Evolutionary conservation across 2,329 filamentous ascomycete genomes (phyloP).

Genomic region (Diaporthe sp.): DNA sequence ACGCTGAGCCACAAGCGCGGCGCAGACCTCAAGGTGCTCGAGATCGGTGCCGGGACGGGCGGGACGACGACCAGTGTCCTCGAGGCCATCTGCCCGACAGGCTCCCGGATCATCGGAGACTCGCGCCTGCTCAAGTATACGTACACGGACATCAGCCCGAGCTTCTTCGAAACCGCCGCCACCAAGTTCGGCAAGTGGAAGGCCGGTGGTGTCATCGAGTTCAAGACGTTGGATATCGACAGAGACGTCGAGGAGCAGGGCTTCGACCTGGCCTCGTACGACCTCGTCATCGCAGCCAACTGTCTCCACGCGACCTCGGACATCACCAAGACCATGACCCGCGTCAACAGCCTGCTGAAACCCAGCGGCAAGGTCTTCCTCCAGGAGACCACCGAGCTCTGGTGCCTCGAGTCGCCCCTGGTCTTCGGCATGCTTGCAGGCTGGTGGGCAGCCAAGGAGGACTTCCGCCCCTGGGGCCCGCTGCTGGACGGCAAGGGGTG

Average conservation of each 20-base stretch:
- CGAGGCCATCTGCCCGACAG: conserved; percentile 35
- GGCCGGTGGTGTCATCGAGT: conserved; percentile 46
- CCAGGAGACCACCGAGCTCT: conserved; percentile 41
- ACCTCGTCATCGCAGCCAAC: conserved; percentile 51
- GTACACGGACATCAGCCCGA: conserved; percentile 39
- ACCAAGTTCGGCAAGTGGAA: conserved; percentile 47
- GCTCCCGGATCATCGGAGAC: conserved; percentile 28
- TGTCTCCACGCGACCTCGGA: conserved; percentile 48
- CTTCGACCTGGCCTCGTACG: conserved; percentile 47
- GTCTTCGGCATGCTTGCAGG: conserved; percentile 54
- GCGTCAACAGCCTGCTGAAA: conserved; percentile 49
- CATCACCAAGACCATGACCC: conserved; percentile 44
- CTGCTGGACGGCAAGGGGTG: conserved; percentile 34
- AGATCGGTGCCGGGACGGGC: conserved; percentile 39
- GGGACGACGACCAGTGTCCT: conserved; percentile 34
- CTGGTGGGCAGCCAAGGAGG: conserved; percentile 51
- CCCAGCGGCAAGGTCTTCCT: conserved; percentile 53
- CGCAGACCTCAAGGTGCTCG: conserved; percentile 39
- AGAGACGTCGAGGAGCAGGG: conserved; percentile 48
- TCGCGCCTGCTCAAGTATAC: conserved; percentile 40
- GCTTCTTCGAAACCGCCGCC: conserved; percentile 44
- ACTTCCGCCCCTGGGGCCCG: conserved; percentile 38
- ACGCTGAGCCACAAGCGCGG: conserved; percentile 38
- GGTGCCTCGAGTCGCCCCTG: conserved; percentile 34
- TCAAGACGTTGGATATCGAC: conserved; percentile 48